Base-by-base conservation (phyloP, 139 green algal genomes). In the Gonium pectorale region DNA sequence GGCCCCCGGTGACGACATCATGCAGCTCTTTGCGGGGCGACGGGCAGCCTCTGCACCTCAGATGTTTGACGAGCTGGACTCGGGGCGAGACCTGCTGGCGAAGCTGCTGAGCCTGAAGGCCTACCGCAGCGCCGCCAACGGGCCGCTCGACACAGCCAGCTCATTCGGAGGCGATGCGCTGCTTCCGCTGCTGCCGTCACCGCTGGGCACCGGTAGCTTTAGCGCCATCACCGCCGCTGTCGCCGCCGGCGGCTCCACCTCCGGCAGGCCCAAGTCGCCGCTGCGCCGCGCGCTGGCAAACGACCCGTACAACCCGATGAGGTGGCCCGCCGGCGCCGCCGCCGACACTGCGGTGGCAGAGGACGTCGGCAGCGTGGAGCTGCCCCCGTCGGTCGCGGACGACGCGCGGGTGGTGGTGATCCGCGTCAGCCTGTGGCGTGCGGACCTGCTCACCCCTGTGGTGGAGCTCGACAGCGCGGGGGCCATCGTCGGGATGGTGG, bases 401-500 rank as follows among this genome's bases (percentile, higher is more conserved):
- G 75, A 82, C 41, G 75, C 75, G n/a, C 59, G 56, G 1, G 75
- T 82, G 40, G 75, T 84, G 70, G 38, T 78, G 13, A 54, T 90
- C 17, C 52, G 80, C 11, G 62, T 90, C 33, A 68, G 69, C 22
- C 80, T 90, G 27, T 90, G 86, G 86, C 56, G 86, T 1, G 66
- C 81, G 24, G 87, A 90, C 62, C 29, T 90, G 68, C 54, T 90
- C 62, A 37, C 78, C 5, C 73, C 73, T 4, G 87, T 90, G 51
- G 40, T 85, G 49, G 87, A 90, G 63, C 35, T 90, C n/a, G 78
- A 86, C 64, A 2, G 44, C 51, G 17, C 21, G 5, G 51, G 51
- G 27, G 31, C 4, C 37, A 59, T 86, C 4, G 31, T 35, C 5
- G 62, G 63, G 38, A 38, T 75, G 33, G 46, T 67, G 9, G 62